These are phyloP conservation scores for Malania oleifera DNA, from an alignment of 164 flowering plant genomes.

Conservation along the genomic window DNA sequence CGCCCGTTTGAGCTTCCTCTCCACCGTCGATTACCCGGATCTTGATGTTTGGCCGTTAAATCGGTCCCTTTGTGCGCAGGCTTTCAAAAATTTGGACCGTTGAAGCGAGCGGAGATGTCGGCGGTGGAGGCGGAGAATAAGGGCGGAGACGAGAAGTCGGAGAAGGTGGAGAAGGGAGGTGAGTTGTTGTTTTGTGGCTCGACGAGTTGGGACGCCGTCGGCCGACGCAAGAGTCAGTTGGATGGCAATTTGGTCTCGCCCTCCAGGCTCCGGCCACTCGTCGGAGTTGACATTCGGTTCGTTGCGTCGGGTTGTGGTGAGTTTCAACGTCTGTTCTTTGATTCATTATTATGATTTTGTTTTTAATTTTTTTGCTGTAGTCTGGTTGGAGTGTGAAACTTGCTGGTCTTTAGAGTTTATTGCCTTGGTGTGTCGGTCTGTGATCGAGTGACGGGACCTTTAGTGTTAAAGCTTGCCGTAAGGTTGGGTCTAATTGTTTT, in stretches of 20 bases:
- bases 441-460: not conserved
- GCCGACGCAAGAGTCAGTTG: conserved; percentile 33
- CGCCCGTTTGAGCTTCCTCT: conserved; percentile 10
- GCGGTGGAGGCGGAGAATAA: conserved; percentile 29
- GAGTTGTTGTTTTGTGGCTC: conserved; percentile 89
- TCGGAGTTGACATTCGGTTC: conserved; percentile 69
- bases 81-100: not conserved
- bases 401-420: conserved; percentile 1
- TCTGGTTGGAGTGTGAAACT: not conserved
- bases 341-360: not conserved
- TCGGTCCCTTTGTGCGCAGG: conserved; percentile 1
- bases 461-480: not conserved
- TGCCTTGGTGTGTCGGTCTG: too few relatives aligned
- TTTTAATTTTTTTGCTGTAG: not conserved
- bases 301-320: conserved; percentile 87
- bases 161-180: conserved; percentile 45
- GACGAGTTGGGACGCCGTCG: conserved; percentile 72
- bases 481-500: not conserved
- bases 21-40: conserved; percentile 2
- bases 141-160: conserved; percentile 33
- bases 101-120: conserved; percentile 27
- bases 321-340: conserved; percentile 1
- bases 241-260: conserved; percentile 73
- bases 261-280: conserved; percentile 70
- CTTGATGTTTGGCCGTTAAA: conserved; percentile 18